These are phyloP conservation scores for Parietaria judaica DNA, from an alignment of 306 rosid genomes.

Conservation along the genomic window DNA sequence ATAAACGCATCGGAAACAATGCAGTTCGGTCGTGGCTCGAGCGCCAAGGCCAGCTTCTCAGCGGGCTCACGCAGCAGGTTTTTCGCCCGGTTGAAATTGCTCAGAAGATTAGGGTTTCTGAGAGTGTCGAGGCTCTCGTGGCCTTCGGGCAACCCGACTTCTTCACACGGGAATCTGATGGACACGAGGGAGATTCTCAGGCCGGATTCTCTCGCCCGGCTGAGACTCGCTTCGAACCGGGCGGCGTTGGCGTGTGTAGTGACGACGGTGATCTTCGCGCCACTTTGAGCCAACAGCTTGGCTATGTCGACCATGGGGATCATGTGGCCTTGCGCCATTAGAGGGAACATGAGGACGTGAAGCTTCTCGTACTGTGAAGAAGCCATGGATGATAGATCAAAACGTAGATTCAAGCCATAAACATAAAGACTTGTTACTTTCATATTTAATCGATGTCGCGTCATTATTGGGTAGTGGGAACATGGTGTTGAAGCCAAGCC, in stretches of 20 bases:
- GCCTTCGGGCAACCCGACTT: slow-evolving; percentile 33
- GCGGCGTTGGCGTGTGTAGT: slow-evolving; percentile 32
- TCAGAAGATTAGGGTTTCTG: slow-evolving; percentile 8
- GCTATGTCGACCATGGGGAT: slow-evolving; percentile 17
- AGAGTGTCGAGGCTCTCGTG: slow-evolving; percentile 39
- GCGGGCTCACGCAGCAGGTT: slow-evolving; percentile 15
- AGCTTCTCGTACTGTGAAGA: slow-evolving; percentile 10
- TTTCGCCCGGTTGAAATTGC: slow-evolving; percentile 23
- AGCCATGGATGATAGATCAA: slow-evolving; percentile 11
- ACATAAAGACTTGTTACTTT: no score
- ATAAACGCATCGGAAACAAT: slow-evolving; percentile 33
- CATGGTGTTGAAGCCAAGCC: no score
- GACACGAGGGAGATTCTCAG: slow-evolving; percentile 15
- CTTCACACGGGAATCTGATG: slow-evolving; percentile 25
- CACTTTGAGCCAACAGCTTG: slow-evolving; percentile 17
- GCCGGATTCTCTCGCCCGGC: slow-evolving; percentile 10
- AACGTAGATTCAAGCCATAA: not conserved
- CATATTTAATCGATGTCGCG: no score
- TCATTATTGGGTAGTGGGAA: no score
- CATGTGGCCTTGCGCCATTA: slow-evolving; percentile 28
- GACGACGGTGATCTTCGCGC: slow-evolving; percentile 21
- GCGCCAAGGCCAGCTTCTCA: slow-evolving; percentile 22
- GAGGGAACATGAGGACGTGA: slow-evolving; percentile 37
- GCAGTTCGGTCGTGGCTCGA: slow-evolving; percentile 31
- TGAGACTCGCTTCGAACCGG: slow-evolving; percentile 12